Base-by-base conservation (phyloP, 257 asterid species). In the Solanum paucissectum region DNA sequence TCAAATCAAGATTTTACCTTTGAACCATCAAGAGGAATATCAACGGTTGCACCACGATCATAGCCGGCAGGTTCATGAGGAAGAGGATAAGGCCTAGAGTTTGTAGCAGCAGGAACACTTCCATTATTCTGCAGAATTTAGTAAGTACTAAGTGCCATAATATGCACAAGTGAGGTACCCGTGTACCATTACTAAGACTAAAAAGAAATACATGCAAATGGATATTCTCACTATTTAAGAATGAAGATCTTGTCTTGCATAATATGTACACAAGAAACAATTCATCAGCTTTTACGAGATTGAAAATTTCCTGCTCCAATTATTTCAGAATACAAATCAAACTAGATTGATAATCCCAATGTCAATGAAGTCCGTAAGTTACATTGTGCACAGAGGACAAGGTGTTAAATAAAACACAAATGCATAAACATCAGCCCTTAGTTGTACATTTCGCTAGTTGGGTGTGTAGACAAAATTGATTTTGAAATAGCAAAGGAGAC, bases 11-110 rank as follows among this genome's bases (percentile, higher is more conserved):
- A 3, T 36, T 44, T 86, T 88, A 94, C 99, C 93, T 85, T 90
- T 87, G 93, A 87, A 91, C 88, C 87, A 88, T 92, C 95, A 86
- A 97, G 98, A 88, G 98, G 95, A 91, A 97, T 95, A 90, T 97
- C 98, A 88, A 93, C 93, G 0, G 98, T 92, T 73, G 92, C 94
- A 34, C 94, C 94, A 81, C 93, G 96, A 84, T 90, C 93, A 42
- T 92, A 95, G 86, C 92, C 96, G 76, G 94, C 98, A 38, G 98
- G 98, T 89, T 97, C 99, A 68, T 90, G 98, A 89, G 98, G 95
- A 92, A 95, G 99, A 74, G 99, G 99, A 18, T 96, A 91, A 81
- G 96, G 96, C 91, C 92, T 93, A 52, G 94, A 90, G 87, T 94
- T 95, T 89, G 92, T 12, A 40, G 91, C 96, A 74, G 96, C 62